phyloP scores from a whole-genome alignment of 768 basidiomycete genomes.

The Kwoniella sp. region DNA sequence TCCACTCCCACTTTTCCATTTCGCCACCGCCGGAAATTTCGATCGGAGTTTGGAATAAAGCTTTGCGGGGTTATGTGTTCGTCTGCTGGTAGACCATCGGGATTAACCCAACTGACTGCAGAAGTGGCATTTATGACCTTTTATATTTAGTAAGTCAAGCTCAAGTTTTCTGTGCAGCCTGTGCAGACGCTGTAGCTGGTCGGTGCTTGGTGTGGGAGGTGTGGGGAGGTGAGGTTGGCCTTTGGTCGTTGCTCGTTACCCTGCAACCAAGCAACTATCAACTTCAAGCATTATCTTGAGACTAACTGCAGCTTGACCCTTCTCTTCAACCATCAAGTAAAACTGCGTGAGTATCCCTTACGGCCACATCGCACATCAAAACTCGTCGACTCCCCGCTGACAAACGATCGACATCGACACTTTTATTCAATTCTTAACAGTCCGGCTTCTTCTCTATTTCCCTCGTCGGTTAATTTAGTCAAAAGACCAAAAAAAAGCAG shows the following conservation, averaged over 20 bases:
- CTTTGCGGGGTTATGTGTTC: conserved; percentile 8
- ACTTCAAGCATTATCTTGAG: neutral
- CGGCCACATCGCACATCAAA: too few relatives aligned
- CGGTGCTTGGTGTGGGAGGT: too few relatives aligned
- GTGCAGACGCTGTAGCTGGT: too few relatives aligned
- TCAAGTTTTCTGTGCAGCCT: neutral
- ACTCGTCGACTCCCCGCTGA: too few relatives aligned
- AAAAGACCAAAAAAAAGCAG: conserved; percentile 22
- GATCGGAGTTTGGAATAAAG: conserved; percentile 15
- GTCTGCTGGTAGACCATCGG: conserved; percentile 3
- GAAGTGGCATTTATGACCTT: too few relatives aligned
- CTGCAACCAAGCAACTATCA: conserved; percentile 12
- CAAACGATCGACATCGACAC: too few relatives aligned
- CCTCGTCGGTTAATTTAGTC: conserved; percentile 26
- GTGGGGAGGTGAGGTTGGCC: too few relatives aligned
- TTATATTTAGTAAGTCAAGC: too few relatives aligned
- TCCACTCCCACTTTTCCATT: conserved; percentile 5
- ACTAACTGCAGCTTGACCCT: neutral
- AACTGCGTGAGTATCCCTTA: conserved; percentile 27
- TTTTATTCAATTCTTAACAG: neutral
- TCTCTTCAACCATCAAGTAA: conserved; percentile 24
- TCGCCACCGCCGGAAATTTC: conserved; percentile 18
- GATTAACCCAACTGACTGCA: neutral
- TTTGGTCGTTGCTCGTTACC: neutral
- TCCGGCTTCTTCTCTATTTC: conserved; percentile 23